Conservation (phyloP, 2,329 filamentous ascomycete genomes). For the Clonostachys solani region DNA sequence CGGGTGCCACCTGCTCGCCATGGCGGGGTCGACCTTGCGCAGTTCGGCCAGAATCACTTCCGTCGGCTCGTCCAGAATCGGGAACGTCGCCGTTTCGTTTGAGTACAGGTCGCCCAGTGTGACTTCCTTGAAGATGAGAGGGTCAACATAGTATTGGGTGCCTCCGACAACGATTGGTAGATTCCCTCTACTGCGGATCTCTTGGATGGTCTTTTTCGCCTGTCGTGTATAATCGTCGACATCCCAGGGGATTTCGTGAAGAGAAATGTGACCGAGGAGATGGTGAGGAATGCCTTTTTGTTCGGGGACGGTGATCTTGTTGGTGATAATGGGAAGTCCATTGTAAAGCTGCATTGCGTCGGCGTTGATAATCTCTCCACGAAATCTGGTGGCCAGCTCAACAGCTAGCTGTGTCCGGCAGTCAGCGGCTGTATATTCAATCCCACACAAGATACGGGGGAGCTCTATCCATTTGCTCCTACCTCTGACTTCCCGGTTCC, state of each 20-base stretch:
- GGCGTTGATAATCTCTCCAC: slow-evolving; percentile 94
- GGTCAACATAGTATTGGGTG: slow-evolving; percentile 92
- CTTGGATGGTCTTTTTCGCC: slow-evolving; percentile 64
- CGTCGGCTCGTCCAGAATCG: slow-evolving; percentile 68
- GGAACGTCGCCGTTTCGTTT: slow-evolving; percentile 31
- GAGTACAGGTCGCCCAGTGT: slow-evolving; percentile 31
- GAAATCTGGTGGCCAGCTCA: slow-evolving; percentile 75
- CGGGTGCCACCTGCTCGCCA: slow-evolving; percentile 91
- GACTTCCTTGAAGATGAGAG: slow-evolving; percentile 73
- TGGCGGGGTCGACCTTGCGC: slow-evolving; percentile 76
- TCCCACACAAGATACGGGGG: neutral
- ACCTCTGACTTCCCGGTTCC: slow-evolving; percentile 94
- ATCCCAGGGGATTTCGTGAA: slow-evolving; percentile 78
- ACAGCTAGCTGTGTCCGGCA: slow-evolving; percentile 67
- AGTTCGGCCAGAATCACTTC: slow-evolving; percentile 70
- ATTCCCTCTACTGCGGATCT: slow-evolving; percentile 74
- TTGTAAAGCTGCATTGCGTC: slow-evolving; percentile 98
- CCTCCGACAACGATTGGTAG: slow-evolving; percentile 90
- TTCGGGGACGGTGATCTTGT: slow-evolving; percentile 77
- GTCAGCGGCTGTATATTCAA: neutral
- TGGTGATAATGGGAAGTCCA: slow-evolving; percentile 90
- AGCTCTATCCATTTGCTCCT: slow-evolving; percentile 14
- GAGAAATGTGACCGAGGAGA: slow-evolving; percentile 72
- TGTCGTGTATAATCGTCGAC: slow-evolving; percentile 73
- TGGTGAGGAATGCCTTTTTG: slow-evolving; percentile 82